Percentiles rank a stretch among this genome's conserved stretches.
Evolutionary conservation across 2,329 filamentous ascomycete genomes (phyloP).

Genomic region (Microsporum ferrugineum): DNA sequence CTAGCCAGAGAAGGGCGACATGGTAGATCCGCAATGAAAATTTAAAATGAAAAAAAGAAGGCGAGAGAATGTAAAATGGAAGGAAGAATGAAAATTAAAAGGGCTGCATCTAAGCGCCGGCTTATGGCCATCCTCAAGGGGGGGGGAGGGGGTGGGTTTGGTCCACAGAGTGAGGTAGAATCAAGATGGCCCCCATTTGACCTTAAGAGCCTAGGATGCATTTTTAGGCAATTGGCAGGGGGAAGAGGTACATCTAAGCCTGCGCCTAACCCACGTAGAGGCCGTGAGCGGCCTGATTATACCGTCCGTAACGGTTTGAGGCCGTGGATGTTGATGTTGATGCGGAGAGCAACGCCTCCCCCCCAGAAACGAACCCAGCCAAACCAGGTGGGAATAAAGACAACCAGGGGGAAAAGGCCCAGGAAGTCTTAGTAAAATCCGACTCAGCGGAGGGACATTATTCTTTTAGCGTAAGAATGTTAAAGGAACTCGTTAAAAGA

Average conservation of each 20-base stretch:
- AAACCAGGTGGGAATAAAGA: neutral
- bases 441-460: neutral
- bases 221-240: neutral
- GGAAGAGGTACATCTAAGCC: neutral
- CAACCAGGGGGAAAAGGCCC: neutral
- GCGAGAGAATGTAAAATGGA: neutral
- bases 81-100: constrained; percentile 5
- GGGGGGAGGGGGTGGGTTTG: neutral
- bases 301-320: neutral
- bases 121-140: constrained; percentile 1
- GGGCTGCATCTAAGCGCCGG: constrained; percentile 5
- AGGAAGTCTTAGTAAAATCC: neutral
- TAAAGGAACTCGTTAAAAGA: constrained; percentile 1
- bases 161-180: neutral
- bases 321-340: neutral
- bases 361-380: neutral
- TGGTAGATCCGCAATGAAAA: constrained; percentile 1
- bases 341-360: neutral
- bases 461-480: neutral
- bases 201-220: neutral
- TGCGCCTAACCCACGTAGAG: neutral
- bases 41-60: neutral
- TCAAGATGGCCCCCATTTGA: constrained; percentile 3
- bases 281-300: neutral
- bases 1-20: constrained; percentile 4